Base-by-base conservation (phyloP, 2,329 filamentous ascomycete species). In the Aspergillus sojae region DNA sequence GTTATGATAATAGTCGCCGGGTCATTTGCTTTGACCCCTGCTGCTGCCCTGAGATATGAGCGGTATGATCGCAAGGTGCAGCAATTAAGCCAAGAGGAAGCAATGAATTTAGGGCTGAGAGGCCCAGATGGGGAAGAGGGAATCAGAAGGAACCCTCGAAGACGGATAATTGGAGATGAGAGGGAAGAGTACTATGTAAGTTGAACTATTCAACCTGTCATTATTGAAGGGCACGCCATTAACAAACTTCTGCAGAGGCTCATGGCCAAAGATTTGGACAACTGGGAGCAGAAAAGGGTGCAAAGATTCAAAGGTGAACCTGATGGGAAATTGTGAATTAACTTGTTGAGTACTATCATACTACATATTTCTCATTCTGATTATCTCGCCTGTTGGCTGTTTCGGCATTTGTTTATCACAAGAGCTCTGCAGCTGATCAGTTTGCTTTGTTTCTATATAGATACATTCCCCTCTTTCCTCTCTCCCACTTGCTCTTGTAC, bases 281-380 rank as follows among this genome's bases (percentile, higher is more conserved):
- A 93, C 74, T 99, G 95, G 95, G 94, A 98, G 77, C 95, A 98
- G 80, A 96, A 95, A 80, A 88, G 96, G 59, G 93, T 98, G 12
- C 89, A 97, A 81, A 85, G 95, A 75, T 85, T 97, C 65, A 89
- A 92, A 23, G 95, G 95, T 69, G 96, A 99, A 79, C 91, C 88
- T 65, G 94, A 99, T 77, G 94, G 94, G 39, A 86, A 92, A 57
- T 77, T 97, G 69, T 90, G 78, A 84, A 39, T 19, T 19, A 14
- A 30, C 21, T 50, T 26, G 21, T 23, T 16, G 28, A 50, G 26
- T 12, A 52, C 16, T n/a, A 9, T 11, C 5, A 52, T 32, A n/a
- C 19, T n/a, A n/a, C 7, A 52, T 21, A 21, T 52, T 52, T 6
- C 4, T 6, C 23, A 14, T 14, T 28, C 23, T 48, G 21, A 14